Evolutionary conservation across 306 rosid genomes (phyloP), one percentile per base, ranked within the genome.

Genomic region (Elaeagnus macrophylla): DNA sequence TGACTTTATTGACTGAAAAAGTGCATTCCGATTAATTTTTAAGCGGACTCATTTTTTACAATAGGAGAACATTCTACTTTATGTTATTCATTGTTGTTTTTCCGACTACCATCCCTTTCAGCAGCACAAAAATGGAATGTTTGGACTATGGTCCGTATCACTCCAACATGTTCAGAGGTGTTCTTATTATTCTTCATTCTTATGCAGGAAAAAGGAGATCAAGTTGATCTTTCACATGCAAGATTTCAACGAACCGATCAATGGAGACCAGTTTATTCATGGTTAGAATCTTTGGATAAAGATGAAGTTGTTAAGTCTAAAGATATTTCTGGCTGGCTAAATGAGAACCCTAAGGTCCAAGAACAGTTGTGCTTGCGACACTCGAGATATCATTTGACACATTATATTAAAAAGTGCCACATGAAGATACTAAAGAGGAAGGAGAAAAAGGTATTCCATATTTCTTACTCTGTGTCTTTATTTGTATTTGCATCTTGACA

Each of bases 171-270:
- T 5, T 44, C 37, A 16, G 13, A 25, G 15, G 10, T 18, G 32
- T 6, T 57, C 12, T 8, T 40, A 14, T 16, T 57, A n/a, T 17
- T 25, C 53, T 39, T 52, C 32, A 35, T 51, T 70, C 15, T 43
- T 62, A 37, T 69, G 66, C 74, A 86, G 97, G 94, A 69, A 41
- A 79, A 53, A 64, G 94, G 79, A 50, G 79, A 46, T 39, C 86
- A 70, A 72, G 79, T 61, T 19, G 86, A 80, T 65, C 32, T 25
- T 25, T 85, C 94, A 8, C 94, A 79, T 25, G 91, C 91, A 19
- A 80, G 95, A 58, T 91, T 91, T 63, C 95, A 91, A 53, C 95
- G 97, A 51, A 84, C 95, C 0, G 89, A 84, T 64, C 97, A 86
- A 53, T 86, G 96, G 96, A 56, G 88, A 59, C 96, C 96, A 1